Evolutionary conservation across 2,329 filamentous ascomycete species (phyloP), one percentile per base, ranked within the genome.

Genomic region (Penicillium digitatum): DNA sequence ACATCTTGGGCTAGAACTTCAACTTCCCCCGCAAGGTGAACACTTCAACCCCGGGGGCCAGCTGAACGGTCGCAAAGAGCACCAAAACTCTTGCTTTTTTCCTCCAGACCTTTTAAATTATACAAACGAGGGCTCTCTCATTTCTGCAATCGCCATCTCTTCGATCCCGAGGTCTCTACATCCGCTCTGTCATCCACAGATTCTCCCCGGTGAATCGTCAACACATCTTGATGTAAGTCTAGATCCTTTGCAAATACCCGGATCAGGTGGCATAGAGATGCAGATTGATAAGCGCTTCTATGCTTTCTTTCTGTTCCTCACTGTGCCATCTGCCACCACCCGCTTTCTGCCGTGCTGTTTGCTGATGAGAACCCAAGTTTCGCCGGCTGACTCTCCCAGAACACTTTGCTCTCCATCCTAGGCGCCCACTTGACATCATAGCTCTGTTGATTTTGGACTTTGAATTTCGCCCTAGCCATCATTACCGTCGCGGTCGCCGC

Each of bases 1-100:
- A 54, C 47, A 51, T 45, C 27, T 34, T 51, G 34, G 16, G 48
- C 37, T 20, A 54, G 47, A 54, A 45, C 52, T 51, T 54, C 47
- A 39, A 54, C 47, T 45, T 12, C 34, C 52, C 52, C 52, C 52
- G 40, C 47, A 32, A 48, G 43, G n/a, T 37, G 27, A 14, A 40
- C 43, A 32, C 14, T 20, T 46, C 20, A 40, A 39, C 27, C 20
- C 43, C n/a, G 34, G 47, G 31, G 42, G 11, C 32, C 32, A 31
- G 18, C 18, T 26, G 42, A 47, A 32, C 18, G 26, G 26, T 47
- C 34, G 42, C 32, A 18, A 52, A 20, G 24, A 24, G 39, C 24
- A 18, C 20, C 32, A 10, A 31, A 14, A 9, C 31, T 7, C 8
- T 18, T 14, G n/a, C 12, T 3, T 16, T 22, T 37, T 10, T 8